Percentiles rank a stretch among this genome's conserved stretches.
Evolutionary conservation across 2,329 filamentous ascomycete genomes (phyloP).

Genomic region (Neofusicoccum parvum): DNA sequence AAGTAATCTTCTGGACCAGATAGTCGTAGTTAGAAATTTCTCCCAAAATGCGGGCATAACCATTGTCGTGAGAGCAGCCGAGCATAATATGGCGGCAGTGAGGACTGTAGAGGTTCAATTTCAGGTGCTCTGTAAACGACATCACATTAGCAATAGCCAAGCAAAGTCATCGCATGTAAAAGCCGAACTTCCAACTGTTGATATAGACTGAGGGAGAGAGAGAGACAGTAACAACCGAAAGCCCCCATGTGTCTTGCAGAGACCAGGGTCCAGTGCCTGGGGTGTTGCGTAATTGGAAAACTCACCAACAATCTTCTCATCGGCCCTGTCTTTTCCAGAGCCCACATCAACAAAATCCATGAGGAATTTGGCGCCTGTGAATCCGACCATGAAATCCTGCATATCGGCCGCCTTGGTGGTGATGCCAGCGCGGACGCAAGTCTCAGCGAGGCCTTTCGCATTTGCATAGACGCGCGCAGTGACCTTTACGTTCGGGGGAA

Average conservation of each 20-base stretch:
- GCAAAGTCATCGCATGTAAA: neutral
- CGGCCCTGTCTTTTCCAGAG: constrained; percentile 49
- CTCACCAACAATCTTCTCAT: constrained; percentile 54
- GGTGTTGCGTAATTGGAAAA: neutral
- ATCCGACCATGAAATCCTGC: constrained; percentile 58
- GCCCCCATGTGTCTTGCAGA: too few species aligned
- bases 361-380: constrained; percentile 51
- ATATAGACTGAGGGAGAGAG: too few species aligned
- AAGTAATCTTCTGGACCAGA: constrained; percentile 52
- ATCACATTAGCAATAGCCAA: constrained; percentile 21
- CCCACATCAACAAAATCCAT: constrained; percentile 54
- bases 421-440: constrained; percentile 49
- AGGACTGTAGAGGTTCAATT: constrained; percentile 57
- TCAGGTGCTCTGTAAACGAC: constrained; percentile 51
- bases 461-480: constrained; percentile 58
- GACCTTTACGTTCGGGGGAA: constrained; percentile 49
- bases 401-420: constrained; percentile 46
- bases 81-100: constrained; percentile 64
- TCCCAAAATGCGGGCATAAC: constrained; percentile 57
- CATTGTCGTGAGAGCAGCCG: constrained; percentile 60
- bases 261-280: too few species aligned
- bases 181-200: too few species aligned
- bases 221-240: neutral
- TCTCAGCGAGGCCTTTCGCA: constrained; percentile 52
- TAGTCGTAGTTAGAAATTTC: constrained; percentile 49